Percentiles rank a stretch among this genome's conserved stretches.
These are phyloP conservation scores for Apiospora phragmitis DNA, from an alignment of 2,329 filamentous ascomycete genomes.

Conservation along the genomic window DNA sequence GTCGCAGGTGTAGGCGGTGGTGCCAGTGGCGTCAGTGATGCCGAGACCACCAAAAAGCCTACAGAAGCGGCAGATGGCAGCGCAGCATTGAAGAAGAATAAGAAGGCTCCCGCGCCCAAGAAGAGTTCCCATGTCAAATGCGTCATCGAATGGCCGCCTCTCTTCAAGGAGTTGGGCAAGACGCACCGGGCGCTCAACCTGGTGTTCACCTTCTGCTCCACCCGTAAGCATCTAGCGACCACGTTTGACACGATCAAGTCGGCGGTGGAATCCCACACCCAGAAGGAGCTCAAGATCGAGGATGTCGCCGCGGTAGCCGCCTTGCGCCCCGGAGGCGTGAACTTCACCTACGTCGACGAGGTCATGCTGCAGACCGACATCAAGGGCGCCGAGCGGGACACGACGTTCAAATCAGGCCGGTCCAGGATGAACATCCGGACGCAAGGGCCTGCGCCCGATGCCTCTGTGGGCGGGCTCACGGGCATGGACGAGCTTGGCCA, in stretches of 20 bases:
- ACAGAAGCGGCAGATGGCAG: constrained; percentile 8
- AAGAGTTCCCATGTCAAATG: constrained; percentile 30
- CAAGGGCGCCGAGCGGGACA: constrained; percentile 66
- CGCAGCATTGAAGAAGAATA: constrained; percentile 15
- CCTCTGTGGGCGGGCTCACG: constrained; percentile 57
- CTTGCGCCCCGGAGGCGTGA: constrained; percentile 74
- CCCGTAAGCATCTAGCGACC: constrained; percentile 87
- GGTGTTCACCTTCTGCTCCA: constrained; percentile 93
- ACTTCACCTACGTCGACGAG: constrained; percentile 86
- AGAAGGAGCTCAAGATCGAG: constrained; percentile 66
- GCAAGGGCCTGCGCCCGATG: constrained; percentile 52
- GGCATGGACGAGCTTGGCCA: constrained; percentile 45
- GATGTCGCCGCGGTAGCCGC: constrained; percentile 83
- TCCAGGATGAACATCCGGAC: constrained; percentile 51
- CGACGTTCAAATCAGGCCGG: constrained; percentile 60
- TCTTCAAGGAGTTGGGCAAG: constrained; percentile 71
- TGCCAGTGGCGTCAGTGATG: not conserved
- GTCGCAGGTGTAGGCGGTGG: not conserved
- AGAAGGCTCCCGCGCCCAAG: constrained; percentile 18
- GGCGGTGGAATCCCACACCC: constrained; percentile 81
- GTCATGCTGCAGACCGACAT: constrained; percentile 78
- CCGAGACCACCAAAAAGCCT: not conserved
- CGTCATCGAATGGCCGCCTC: constrained; percentile 66
- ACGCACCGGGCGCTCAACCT: constrained; percentile 85
- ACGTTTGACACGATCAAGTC: constrained; percentile 87